Conservation (phyloP, 129 eudicot genomes). For the Flaveria bidentis region DNA sequence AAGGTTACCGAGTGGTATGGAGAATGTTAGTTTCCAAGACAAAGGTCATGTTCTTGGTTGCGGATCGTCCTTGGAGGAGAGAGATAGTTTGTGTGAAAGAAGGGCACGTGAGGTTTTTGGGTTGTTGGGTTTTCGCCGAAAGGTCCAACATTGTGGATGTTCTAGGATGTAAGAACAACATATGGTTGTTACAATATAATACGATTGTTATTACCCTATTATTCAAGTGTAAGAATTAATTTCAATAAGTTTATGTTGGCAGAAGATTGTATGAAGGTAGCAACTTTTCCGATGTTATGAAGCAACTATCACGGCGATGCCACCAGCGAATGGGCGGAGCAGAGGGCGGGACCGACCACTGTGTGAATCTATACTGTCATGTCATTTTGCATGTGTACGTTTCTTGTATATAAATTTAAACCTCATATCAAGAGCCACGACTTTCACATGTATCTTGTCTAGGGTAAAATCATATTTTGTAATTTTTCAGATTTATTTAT, state of each 20-base stretch:
- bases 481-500: neutral
- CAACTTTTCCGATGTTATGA: constrained; percentile 12
- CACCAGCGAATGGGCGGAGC: constrained; percentile 28
- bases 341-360: constrained; percentile 29
- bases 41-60: too few species aligned
- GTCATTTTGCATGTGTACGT: constrained; percentile 36
- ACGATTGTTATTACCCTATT: neutral
- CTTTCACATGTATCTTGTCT: constrained; percentile 25
- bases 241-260: neutral
- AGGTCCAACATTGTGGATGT: too few species aligned
- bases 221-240: neutral
- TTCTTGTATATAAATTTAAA: constrained; percentile 29
- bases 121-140: too few species aligned
- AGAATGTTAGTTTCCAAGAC: too few species aligned
- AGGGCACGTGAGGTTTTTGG: too few species aligned
- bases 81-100: too few species aligned
- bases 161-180: neutral
- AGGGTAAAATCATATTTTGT: constrained; percentile 13
- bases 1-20: too few species aligned
- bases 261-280: constrained; percentile 14
- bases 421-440: constrained; percentile 2
- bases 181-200: neutral
- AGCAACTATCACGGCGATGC: constrained; percentile 28
- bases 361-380: constrained; percentile 21
- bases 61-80: too few species aligned